Evolutionary conservation across 768 basidiomycete genomes (phyloP), one percentile per base, ranked within the genome.

Genomic region (Mycena haematopus): DNA sequence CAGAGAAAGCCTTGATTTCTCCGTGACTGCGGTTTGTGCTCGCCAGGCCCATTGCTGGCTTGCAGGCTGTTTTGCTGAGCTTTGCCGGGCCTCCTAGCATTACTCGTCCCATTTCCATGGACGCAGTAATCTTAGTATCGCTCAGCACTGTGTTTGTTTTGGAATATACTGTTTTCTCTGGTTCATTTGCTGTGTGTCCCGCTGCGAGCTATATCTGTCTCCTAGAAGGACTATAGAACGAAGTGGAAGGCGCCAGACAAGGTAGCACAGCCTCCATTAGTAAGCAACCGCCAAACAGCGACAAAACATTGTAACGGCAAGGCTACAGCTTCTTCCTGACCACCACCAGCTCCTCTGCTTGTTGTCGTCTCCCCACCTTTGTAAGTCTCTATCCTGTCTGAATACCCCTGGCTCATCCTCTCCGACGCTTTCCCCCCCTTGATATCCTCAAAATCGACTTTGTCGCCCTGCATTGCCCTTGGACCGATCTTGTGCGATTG

Each of bases 261-360:
- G 19, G 17, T 9, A 13, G 49, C 52, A 59, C 65, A 51, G 59
- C 51, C 22, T 55, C 22, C 15, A 15, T 66, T 60, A 52, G 31
- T 58, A 31, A 60, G 63, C 51, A 11, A 11, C 17, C 35, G 27
- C 51, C 47, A 58, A 62, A 62, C 49, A 58, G 21, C 13, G 49
- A 50, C 80, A 81, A 81, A 82, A 82, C 77, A 78, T 73, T 70
- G 70, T 70, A 71, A 80, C 78, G 76, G 69, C 71, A 64, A 62
- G 62, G 66, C 56, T 72, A 74, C 77, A 76, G 74, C 79, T 84
- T 82, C 73, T 76, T 78, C 82, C 78, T 74, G 75, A 82, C 83
- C 79, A 82, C 79, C 79, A 82, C 78, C 79, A 76, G 68, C 71
- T 71, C n/a, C 70, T 50, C 22, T 69, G 65, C 74, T 65, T 62